Percentiles rank a stretch among this genome's conserved stretches.
These are phyloP conservation scores for Serpula lacrymans DNA, from an alignment of 768 basidiomycete species.

Conservation along the genomic window DNA sequence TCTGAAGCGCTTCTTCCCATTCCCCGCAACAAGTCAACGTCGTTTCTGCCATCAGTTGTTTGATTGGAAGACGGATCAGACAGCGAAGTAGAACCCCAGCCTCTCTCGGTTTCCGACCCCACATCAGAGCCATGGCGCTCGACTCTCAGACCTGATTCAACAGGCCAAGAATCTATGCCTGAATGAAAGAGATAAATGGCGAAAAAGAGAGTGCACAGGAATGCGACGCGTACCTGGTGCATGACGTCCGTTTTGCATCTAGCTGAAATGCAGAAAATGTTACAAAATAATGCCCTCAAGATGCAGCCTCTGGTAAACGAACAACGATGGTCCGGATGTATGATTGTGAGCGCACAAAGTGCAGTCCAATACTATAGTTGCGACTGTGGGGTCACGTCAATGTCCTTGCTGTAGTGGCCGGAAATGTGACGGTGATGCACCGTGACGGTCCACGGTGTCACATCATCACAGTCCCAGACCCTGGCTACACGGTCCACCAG, in stretches of 20 bases:
- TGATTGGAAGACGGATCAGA: conserved; percentile 47
- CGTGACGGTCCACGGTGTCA: too few relatives aligned
- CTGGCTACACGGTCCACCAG: not conserved
- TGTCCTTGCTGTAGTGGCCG: too few relatives aligned
- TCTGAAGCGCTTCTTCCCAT: conserved; percentile 41
- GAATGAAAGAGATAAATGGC: conserved; percentile 5
- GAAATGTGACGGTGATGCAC: too few relatives aligned
- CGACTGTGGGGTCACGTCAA: too few relatives aligned
- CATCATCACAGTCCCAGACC: too few relatives aligned
- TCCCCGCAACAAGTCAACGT: conserved; percentile 32
- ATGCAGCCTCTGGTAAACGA: too few relatives aligned
- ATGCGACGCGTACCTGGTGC: conserved; percentile 21
- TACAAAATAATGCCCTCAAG: too few relatives aligned
- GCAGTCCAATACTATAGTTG: too few relatives aligned
- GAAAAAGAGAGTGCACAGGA: conserved; percentile 1
- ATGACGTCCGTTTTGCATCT: conserved; percentile 30
- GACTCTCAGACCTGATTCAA: conserved; percentile 12
- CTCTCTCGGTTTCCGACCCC: conserved; percentile 54
- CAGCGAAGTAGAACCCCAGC: conserved; percentile 44
- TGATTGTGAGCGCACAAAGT: too few relatives aligned
- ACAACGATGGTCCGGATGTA: too few relatives aligned
- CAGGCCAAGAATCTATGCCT: conserved; percentile 17
- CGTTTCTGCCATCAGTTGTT: conserved; percentile 28
- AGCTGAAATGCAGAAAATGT: too few relatives aligned
- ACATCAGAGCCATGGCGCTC: conserved; percentile 23